Evolutionary conservation across 2,329 filamentous ascomycete genomes (phyloP).

Genomic region (Paecilomyces dactylethromorphus): DNA sequence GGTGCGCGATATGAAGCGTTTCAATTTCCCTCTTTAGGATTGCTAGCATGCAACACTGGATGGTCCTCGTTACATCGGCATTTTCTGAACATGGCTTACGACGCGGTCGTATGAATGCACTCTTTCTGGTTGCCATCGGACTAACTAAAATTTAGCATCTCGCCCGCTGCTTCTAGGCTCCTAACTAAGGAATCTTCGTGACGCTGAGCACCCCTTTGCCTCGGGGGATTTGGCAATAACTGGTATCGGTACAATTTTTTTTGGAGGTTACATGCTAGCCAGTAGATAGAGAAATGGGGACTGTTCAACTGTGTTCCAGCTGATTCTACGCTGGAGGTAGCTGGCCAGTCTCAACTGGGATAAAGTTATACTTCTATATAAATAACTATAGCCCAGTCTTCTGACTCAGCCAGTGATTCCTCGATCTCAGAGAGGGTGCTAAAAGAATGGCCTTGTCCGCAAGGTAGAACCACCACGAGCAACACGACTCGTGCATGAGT

Average conservation of each 20-base stretch:
- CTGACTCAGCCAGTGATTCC: background rate
- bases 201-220: background rate
- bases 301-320: background rate
- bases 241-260: background rate
- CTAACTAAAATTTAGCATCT: background rate
- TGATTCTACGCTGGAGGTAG: background rate
- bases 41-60: background rate
- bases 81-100: background rate
- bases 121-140: background rate
- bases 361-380: background rate
- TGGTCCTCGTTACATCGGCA: background rate
- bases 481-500: background rate
- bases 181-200: background rate
- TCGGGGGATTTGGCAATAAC: too few species aligned
- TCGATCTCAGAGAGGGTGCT: background rate
- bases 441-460: background rate
- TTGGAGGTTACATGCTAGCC: too few species aligned
- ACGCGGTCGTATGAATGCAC: background rate
- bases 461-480: too few species aligned
- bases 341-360: background rate
- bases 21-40: background rate
- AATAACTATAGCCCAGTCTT: background rate
- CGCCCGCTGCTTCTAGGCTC: background rate
- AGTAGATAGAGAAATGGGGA: too few species aligned
- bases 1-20: background rate